Evolutionary conservation across 176 grass and related monocot species (phyloP), one percentile per base, ranked within the genome.

Genomic region (Rhynchospora breviuscula): DNA sequence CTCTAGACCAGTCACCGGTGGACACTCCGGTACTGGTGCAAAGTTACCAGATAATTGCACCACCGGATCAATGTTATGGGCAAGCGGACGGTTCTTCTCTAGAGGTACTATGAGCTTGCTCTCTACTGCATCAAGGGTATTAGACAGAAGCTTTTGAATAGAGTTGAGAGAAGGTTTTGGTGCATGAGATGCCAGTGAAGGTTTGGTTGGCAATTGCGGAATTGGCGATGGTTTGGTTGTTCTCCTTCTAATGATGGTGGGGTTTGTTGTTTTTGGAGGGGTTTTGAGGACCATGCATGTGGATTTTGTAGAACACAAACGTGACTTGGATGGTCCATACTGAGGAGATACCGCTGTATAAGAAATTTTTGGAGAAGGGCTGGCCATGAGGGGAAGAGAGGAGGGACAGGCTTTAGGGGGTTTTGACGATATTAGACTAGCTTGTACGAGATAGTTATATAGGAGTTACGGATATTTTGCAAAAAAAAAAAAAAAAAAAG

Each of bases 11-110:
- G 2, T 61, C 6, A 82, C 69, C 0, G 92, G 90, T 0, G 83
- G 63, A 46, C 84, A 87, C 82, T 97, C 94, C 33, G 18, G 82
- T 6, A 97, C 94, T 0, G 94, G 94, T 0, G 88, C 91, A 79
- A 97, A 97, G 67, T 97, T 97, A 7, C 94, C 94, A 0, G 85
- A 90, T 60, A 97, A 90, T 83, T 97, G 94, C 8, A 97, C 83
- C 5, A 90, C 69, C 0, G 94, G 94, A 86, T 97, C 94, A 3
- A 89, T 76, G 3, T 90, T 85, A 3, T 40, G 35, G 0, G 94
- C 85, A 7, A 97, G 74, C 17, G 87, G 45, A 48, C 54, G 90
- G 1, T 83, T 85, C 5, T 59, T 43, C 88, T 97, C 94, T 5
- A 94, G 88, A 14, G 91, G 80, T 67, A 84, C 86, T 1, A 76